Evolutionary conservation across 2,329 filamentous ascomycete species (phyloP), one percentile per base, ranked within the genome.

Genomic region (Venturia asperata): DNA sequence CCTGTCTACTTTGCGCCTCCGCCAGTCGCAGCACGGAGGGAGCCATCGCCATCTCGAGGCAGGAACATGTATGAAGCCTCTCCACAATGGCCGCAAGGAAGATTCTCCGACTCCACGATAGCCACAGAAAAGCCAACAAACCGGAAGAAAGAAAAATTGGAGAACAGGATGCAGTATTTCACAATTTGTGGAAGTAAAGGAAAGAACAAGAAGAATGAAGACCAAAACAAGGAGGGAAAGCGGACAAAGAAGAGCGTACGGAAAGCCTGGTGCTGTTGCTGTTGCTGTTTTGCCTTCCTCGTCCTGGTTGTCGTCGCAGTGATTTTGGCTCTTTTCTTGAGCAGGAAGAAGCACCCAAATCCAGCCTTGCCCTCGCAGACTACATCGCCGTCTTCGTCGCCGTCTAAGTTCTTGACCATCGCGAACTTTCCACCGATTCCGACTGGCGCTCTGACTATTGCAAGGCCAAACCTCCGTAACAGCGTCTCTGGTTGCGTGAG

Each of bases 401-500:
- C 19, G 24, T 27, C 62, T 27, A 49, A 5, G n/a, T 49, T 63
- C 34, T 81, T 96, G 65, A 96, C 96, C 72, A 74, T 95, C 67
- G 95, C 92, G 0, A 86, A 87, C 62, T 96, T 90, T 69, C 92
- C 92, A 21, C 88, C 92, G 0, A 90, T 97, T 71, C 91, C 90
- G 1, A 93, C 90, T 0, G 93, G 92, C 0, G 82, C 93, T 21
- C 82, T 90, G 67, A 95, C 91, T 0, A 83, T 97, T 19, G 84
- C 89, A 19, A 88, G 88, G 5, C 85, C 91, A 0, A 84, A 90
- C 69, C 86, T 88, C 62, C 82, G 83, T 0, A 77, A 82, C 1
- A 78, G 84, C n/a, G 82, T 85, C 64, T 84, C 84, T 27, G 85
- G 83, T 7, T 97, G 92, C 70, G 86, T 92, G 4, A 79, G 81